Evolutionary conservation across 345 rosid genomes (phyloP), one percentile per base, ranked within the genome.

Genomic region (Arabis alpina): DNA sequence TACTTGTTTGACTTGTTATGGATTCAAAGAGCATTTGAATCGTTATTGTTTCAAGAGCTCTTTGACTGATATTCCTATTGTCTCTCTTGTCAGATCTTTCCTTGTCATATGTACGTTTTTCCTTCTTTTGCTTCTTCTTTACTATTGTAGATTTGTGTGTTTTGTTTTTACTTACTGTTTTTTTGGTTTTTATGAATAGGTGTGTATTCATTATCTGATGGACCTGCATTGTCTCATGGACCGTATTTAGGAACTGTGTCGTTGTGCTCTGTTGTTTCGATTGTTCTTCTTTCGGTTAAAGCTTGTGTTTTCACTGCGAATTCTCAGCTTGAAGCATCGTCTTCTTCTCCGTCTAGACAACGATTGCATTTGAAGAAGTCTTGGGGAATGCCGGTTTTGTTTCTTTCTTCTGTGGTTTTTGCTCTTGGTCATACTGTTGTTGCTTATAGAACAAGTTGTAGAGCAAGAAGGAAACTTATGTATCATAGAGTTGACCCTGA

Each of bases 351-450:
- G 7, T 78, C 98, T 13, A 88, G 89, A 72, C 88, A 86, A 78
- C 82, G 79, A 61, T 83, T 93, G 16, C 96, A 93, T 66, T 72
- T 93, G 63, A 93, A 93, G 76, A 93, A 87, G 80, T 88, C 97
- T n/a, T 88, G 93, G 98, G 98, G 97, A 12, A 93, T 93, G 98
- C 97, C 98, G 4, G 98, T 93, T 76, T 79, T 93, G 83, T 93
- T 93, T 74, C 87, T 93, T 34, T 90, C 98, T 0, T 93, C 98
- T 1, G 84, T 90, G 0, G 98, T 88, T 14, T 90, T 90, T 49
- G 93, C 98, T n/a, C 90, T 93, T 54, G 98, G 98, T 42, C 98
- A 93, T 70, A 85, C 77, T 27, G 97, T 93, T 53, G 79, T 90
- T 52, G 97, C 98, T 48, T 93, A 88, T 52, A 83, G 98, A 82